phyloP scores from a whole-genome alignment of 2,329 filamentous ascomycete genomes.

The Cordyceps tenuipes region DNA sequence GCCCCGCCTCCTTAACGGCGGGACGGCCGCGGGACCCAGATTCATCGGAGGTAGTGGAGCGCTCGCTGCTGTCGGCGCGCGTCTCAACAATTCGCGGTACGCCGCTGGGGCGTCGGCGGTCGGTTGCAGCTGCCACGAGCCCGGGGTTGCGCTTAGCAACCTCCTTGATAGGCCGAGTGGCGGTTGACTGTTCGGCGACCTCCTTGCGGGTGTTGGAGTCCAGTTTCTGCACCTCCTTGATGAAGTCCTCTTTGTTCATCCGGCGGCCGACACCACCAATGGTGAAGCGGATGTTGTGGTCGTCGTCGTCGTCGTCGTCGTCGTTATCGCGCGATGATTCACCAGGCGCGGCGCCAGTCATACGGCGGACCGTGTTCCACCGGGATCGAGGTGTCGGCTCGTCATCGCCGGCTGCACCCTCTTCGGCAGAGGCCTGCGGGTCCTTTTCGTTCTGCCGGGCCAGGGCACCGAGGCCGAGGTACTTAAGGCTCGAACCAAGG shows the following conservation, averaged over 20 bases:
- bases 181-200: constrained; percentile 43
- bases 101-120: not conserved
- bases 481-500: constrained; percentile 41
- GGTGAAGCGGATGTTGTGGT: constrained; percentile 66
- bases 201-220: constrained; percentile 56
- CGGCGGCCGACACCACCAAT: constrained; percentile 63
- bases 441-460: constrained; percentile 33
- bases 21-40: constrained; percentile 7
- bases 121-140: not conserved
- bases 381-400: constrained; percentile 12
- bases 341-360: constrained; percentile 14
- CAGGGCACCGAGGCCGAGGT: constrained; percentile 43
- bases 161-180: constrained; percentile 39
- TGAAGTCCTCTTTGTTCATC: constrained; percentile 75
- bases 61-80: not conserved
- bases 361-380: constrained; percentile 5
- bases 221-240: constrained; percentile 63
- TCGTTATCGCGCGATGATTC: constrained; percentile 44
- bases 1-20: not conserved
- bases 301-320: constrained; percentile 55
- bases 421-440: constrained; percentile 21
- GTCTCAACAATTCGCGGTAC: constrained; percentile 11
- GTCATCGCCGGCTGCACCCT: constrained; percentile 23
- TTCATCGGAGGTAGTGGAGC: not conserved
- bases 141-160: constrained; percentile 30